Conservation (phyloP, 2,329 filamentous ascomycete species). For the Colletotrichum higginsianum region DNA sequence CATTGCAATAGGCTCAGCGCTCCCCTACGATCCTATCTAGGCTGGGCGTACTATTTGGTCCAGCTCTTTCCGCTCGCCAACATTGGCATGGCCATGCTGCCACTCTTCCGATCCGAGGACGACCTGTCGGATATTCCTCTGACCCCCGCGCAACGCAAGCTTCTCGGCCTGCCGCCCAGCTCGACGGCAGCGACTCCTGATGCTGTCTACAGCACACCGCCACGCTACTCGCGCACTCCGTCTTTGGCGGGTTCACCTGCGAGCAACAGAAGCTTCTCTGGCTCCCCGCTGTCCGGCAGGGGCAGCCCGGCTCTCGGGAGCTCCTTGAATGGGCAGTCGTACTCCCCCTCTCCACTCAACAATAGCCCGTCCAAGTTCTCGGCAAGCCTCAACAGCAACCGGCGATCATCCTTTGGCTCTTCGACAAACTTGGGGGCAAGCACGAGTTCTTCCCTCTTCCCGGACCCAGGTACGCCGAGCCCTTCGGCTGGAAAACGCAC, state of each 20-base stretch:
- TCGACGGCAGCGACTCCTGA: slow-evolving; percentile 75
- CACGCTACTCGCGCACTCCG: slow-evolving; percentile 85
- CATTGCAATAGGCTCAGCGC: slow-evolving; percentile 26
- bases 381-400: slow-evolving; percentile 62
- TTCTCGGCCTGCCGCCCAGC: slow-evolving; percentile 84
- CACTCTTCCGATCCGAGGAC: slow-evolving; percentile 81
- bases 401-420: slow-evolving; percentile 74
- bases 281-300: slow-evolving; percentile 71
- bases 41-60: slow-evolving; percentile 62
- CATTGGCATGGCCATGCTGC: slow-evolving; percentile 78
- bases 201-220: slow-evolving; percentile 83
- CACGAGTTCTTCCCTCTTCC: slow-evolving; percentile 60
- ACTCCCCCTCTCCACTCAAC: slow-evolving; percentile 57
- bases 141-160: slow-evolving; percentile 87
- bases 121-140: slow-evolving; percentile 90
- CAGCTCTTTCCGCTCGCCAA: slow-evolving; percentile 78
- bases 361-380: slow-evolving; percentile 75
- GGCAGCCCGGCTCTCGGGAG: slow-evolving; percentile 62
- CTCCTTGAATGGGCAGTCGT: slow-evolving; percentile 62
- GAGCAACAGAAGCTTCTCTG: slow-evolving; percentile 69
- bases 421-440: slow-evolving; percentile 66
- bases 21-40: slow-evolving; percentile 50
- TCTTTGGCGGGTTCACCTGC: slow-evolving; percentile 75
- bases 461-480: slow-evolving; percentile 78
- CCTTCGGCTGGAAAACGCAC: slow-evolving; percentile 77